These are phyloP conservation scores for Geotrichum siamense DNA, from an alignment of 1,139 yeast genomes.

Conservation along the genomic window DNA sequence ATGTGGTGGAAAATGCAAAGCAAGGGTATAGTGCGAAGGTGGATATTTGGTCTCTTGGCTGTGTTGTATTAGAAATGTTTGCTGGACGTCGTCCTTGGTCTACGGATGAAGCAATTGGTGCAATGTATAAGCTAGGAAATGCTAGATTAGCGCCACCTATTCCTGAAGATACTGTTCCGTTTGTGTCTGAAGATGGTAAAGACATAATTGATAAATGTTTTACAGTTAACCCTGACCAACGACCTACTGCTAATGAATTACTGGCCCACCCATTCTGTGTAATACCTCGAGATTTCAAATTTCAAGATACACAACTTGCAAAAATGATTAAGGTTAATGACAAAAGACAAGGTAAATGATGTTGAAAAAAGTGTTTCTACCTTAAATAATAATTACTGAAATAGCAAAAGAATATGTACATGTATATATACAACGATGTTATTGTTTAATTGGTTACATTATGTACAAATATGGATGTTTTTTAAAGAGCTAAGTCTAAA, in stretches of 20 bases:
- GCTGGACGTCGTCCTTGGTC: conserved; percentile 52
- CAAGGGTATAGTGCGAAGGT: conserved; percentile 97
- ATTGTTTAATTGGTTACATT: too few species aligned
- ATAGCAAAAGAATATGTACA: too few species aligned
- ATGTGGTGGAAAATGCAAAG: conserved; percentile 63
- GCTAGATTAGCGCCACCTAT: conserved; percentile 88
- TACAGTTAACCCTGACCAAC: conserved; percentile 64
- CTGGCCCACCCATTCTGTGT: conserved; percentile 56
- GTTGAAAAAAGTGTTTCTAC: too few species aligned
- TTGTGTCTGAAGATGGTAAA: conserved; percentile 57
- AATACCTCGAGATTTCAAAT: conserved; percentile 46
- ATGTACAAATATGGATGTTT: too few species aligned
- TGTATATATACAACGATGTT: too few species aligned
- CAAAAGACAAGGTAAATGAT: conserved; percentile 29
- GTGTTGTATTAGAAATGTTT: conserved; percentile 92
- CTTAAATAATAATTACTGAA: too few species aligned
- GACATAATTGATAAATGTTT: conserved; percentile 73
- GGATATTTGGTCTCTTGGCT: conserved; percentile 68
- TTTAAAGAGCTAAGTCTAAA: too few species aligned
- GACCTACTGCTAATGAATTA: conserved; percentile 82
- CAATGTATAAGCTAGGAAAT: conserved; percentile 56
- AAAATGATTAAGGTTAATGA: conserved; percentile 47
- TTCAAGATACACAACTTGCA: conserved; percentile 59
- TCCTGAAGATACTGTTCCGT: conserved; percentile 70
- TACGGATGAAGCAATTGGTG: conserved; percentile 47